Evolutionary conservation across 1,284 basidiomycete species (phyloP), one percentile per base, ranked within the genome.

Genomic region (Malassezia pachydermatis): DNA sequence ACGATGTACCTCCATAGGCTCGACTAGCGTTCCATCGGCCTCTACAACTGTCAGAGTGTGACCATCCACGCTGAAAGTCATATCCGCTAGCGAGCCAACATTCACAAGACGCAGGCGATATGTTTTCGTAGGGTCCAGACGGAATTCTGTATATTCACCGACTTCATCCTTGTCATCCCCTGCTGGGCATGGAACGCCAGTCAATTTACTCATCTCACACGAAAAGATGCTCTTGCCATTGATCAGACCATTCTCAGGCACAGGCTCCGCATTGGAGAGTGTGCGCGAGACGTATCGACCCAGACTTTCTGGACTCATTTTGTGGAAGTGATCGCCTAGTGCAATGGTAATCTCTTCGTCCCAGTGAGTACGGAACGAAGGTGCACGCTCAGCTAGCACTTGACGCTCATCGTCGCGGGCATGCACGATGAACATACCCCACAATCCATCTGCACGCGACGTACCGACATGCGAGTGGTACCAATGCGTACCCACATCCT

Each of bases 41-140:
- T 77, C 76, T 47, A 78, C 67, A 27, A 78, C 70, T 2, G 73
- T 76, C 36, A 78, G 67, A 0, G 68, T 66, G 60, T 78, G 77
- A 5, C 56, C 56, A 51, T 78, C 77, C 35, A 78, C 65, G 1
- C 73, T 73, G 68, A 78, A 74, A 11, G 45, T 39, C 33, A 57
- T 46, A 16, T 46, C 51, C 2, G 60, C 55, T 7, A 59, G 22
- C 10, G 54, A 51, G 17, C 56, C 59, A 3, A 54, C 52, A 19
- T 61, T 61, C 52, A 80, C 73, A 32, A 81, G 63, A 5, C 80
- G 76, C 65, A 81, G 75, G 9, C 80, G 76, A 58, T 79, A 78
- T n/a, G 73, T 72, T 49, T 73, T 71, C 51, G 63, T 58, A 28
- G 68, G 60, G 20, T 58, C 55, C 24, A 73, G 57, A 63, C 11